Percentiles rank a stretch among this genome's conserved stretches.
phyloP scores from a whole-genome alignment of 306 rosid species.

The Fragaria ananassa region DNA sequence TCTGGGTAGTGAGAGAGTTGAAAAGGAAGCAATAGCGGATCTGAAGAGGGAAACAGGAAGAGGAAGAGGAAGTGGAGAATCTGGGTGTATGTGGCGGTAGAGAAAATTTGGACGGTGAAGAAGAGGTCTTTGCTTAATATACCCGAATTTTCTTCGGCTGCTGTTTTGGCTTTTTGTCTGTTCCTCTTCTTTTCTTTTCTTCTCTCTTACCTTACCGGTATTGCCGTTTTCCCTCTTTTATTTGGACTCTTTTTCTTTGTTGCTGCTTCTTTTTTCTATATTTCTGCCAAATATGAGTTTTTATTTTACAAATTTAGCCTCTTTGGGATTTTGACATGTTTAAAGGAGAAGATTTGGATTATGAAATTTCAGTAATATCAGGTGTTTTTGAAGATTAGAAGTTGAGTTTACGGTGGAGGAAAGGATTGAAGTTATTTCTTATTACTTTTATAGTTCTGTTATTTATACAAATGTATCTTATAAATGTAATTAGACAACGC shows the following conservation, averaged over 20 bases:
- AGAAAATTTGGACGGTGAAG: constrained; percentile 53
- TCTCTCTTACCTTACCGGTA: constrained; percentile 22
- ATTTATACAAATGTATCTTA: not conserved
- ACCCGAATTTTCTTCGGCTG: constrained; percentile 33
- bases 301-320: not conserved
- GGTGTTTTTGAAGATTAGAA: too few relatives aligned
- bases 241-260: not conserved
- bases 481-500: too few relatives aligned
- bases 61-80: constrained; percentile 49
- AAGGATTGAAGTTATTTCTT: too few relatives aligned
- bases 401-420: too few relatives aligned
- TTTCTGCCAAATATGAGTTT: not conserved
- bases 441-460: too few relatives aligned
- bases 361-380: too few relatives aligned
- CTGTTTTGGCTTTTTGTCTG: constrained; percentile 19
- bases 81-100: constrained; percentile 35
- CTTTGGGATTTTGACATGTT: not conserved
- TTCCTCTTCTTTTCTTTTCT: constrained; percentile 18
- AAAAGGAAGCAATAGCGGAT: not conserved
- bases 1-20: constrained; percentile 12
- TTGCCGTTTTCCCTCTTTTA: constrained; percentile 21
- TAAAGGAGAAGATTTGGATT: too few relatives aligned
- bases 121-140: constrained; percentile 26
- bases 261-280: not conserved
- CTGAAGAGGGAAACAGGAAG: not conserved